Base-by-base conservation (phyloP, 805 yeast species). In the Maudiozyma bulderi region DNA sequence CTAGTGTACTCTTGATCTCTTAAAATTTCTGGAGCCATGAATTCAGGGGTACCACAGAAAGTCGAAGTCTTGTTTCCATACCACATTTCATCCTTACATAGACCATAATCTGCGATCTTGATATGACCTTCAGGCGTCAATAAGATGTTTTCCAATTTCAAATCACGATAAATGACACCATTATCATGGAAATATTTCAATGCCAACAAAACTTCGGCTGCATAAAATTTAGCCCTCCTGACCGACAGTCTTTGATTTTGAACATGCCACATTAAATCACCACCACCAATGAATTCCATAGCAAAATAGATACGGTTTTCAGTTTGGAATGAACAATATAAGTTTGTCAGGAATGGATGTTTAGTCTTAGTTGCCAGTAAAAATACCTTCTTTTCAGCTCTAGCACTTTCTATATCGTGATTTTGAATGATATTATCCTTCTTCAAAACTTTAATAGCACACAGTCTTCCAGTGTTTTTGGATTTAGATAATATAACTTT, bases 191-290 rank as follows among this genome's bases (percentile, higher is more conserved):
- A 84, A 64, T 87, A 87, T 64, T 91, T 86, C 64, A 93, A 74
- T 0, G 95, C 98, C 48, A 93, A 70, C 54, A 91, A 73, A 2
- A 93, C 97, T 66, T 93, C 99, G 39, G 97, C 95, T 1, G 99
- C 98, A 66, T 93, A 93, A 64, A 90, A 93, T 68, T 93, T 95
- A 8, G 99, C 99, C 57, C 97, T 77, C 56, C 85, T 80, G 14
- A 90, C 84, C 1, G 96, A 82, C 61, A 93, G 85, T 59, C 91
- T 77, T 51, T 86, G 85, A 61, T 88, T 87, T 68, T 93, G 99
- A 59, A 93, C 95, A 66, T 93, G 99, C 95, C 96, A 90, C 99
- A 93, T 93, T 61, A 93, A 76, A 71, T 93, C 99, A 66, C 99
- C 99, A 51, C 99, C 99, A 20, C 95, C 82, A 46, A 93, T 84